Evolutionary conservation across 768 basidiomycete genomes (phyloP), one percentile per base, ranked within the genome.

Genomic region (Boletales sp.): DNA sequence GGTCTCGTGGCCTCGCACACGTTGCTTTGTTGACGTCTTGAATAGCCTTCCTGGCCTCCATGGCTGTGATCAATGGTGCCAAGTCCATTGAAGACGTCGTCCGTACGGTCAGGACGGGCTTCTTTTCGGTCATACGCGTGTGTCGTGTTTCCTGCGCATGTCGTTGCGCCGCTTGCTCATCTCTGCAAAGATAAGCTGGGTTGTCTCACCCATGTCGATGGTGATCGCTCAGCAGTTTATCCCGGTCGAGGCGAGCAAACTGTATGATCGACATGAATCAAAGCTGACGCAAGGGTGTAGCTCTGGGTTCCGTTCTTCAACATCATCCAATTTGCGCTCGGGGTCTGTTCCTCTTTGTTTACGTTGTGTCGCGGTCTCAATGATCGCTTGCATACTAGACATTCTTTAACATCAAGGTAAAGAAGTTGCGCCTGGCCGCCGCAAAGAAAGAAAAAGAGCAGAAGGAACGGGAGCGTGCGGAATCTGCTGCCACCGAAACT

Each of bases 251-350:
- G 87, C 87, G 54, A 48, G 78, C 48, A 12, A 18, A 59, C 19
- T 19, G 34, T 30, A 8, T 38, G 41, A 15, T 30, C 35, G 32
- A 43, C 35, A 19, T 9, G 7, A 24, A 43, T 32, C 43, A 18
- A 47, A 43, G 30, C 57, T 53, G 21, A 57, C 31, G 14, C 34
- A 19, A 17, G 14, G 13, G n/a, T 42, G 14, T 55, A 90, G 86
- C 75, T 91, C 39, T 92, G 91, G 90, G 87, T 88, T 0, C 87
- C 87, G 9, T 94, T 88, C 73, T 93, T 94, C 78, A 91, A 84
- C 65, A 58, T 78, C 32, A 72, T 94, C 37, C 81, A 84, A 64
- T 91, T 94, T 64, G 65, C 81, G 18, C 74, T 90, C 12, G 90
- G 90, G 18, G 90, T 90, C 61, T 59, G 86, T 48, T 30, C 40